A percentile compares a stretch with the other conserved stretches of the same genome.
Conservation (phyloP, 169 alveolate species). For the Toxoplasma gondii region DNA sequence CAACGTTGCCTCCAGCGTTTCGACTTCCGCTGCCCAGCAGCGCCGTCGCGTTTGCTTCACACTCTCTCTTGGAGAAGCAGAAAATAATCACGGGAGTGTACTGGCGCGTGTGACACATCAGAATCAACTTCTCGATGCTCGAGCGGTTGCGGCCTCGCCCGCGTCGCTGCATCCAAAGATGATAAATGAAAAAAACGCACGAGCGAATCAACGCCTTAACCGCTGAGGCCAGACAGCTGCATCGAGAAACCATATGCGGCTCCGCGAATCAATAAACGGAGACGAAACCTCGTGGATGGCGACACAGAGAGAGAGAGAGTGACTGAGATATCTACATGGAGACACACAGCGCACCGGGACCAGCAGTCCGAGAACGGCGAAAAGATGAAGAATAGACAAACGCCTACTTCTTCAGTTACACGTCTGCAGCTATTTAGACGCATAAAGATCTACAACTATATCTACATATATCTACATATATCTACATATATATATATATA, state of each 20-base stretch:
- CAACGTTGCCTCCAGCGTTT: conserved; percentile 44
- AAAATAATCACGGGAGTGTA: conserved; percentile 97
- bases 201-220: not conserved
- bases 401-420: no score
- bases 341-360: no score
- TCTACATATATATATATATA: not conserved
- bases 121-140: conserved; percentile 93
- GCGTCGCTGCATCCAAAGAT: not conserved
- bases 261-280: no score
- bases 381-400: no score
- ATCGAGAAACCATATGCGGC: no score
- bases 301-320: no score
- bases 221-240: no score
- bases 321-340: no score
- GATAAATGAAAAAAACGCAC: not conserved
- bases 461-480: not conserved
- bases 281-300: no score
- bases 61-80: conserved; percentile 97
- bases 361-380: no score
- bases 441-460: not conserved
- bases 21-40: conserved; percentile 80
- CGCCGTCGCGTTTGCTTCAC: conserved; percentile 95
- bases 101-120: conserved; percentile 86
- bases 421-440: no score
- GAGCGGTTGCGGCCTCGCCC: conserved; percentile 69